phyloP scores from a whole-genome alignment of 495 filamentous ascomycete genomes.

The Penicillium paxilli region DNA sequence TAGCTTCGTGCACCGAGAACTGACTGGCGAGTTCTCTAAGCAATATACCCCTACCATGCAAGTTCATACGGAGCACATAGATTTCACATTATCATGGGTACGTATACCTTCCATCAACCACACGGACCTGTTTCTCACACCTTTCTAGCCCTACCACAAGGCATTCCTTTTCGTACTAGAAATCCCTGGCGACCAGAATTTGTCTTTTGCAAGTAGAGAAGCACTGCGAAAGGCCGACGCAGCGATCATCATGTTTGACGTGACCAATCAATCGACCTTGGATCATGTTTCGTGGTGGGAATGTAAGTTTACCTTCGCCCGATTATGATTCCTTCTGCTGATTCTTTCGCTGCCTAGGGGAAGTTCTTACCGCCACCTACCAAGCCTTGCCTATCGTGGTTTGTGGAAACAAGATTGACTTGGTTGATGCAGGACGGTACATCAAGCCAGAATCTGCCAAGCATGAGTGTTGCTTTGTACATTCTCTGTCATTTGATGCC shows the following conservation, averaged over 20 bases:
- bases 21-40: background rate
- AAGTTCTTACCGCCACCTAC: background rate
- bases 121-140: no score
- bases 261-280: background rate
- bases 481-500: no score
- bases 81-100: no score
- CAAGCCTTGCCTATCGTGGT: background rate
- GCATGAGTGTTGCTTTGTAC: background rate
- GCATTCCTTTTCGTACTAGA: background rate
- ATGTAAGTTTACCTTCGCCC: background rate
- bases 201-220: background rate
- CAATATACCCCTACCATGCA: background rate
- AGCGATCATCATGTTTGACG: background rate
- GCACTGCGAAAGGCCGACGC: background rate
- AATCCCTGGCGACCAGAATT: background rate
- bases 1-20: background rate
- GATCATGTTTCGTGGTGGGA: background rate
- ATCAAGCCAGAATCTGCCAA: background rate
- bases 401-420: background rate
- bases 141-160: no score
- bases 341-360: background rate
- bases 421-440: background rate
- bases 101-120: no score
- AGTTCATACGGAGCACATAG: no score
- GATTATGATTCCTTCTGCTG: background rate